A percentile compares a stretch with the other conserved stretches of the same genome.
Conservation (phyloP, 768 basidiomycete species). For the Pleurotus tuoliensis region DNA sequence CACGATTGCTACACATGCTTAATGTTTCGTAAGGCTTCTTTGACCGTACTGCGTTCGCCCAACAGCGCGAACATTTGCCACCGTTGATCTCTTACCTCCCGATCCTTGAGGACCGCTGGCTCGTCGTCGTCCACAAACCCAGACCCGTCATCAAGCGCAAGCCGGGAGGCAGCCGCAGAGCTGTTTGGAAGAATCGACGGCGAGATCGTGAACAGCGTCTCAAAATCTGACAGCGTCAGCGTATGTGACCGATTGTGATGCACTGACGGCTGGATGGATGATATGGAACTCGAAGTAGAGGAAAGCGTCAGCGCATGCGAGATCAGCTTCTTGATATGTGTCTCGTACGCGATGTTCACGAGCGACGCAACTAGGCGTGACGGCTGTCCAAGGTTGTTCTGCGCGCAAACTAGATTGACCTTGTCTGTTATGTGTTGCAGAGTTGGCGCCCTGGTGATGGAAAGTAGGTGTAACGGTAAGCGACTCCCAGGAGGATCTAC, state of each 20-base stretch:
- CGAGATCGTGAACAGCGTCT: slow-evolving; percentile 72
- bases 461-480: slow-evolving; percentile 67
- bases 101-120: slow-evolving; percentile 49
- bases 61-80: slow-evolving; percentile 80
- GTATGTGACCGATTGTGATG: slow-evolving; percentile 30
- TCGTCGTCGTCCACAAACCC: slow-evolving; percentile 49
- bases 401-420: slow-evolving; percentile 77
- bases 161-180: slow-evolving; percentile 72
- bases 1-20: too few relatives aligned
- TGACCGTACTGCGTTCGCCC: slow-evolving; percentile 68
- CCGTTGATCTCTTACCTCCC: slow-evolving; percentile 62
- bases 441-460: slow-evolving; percentile 68
- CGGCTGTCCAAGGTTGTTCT: slow-evolving; percentile 64
- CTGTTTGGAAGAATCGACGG: slow-evolving; percentile 77
- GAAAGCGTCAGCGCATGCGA: slow-evolving; percentile 77
- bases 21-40: slow-evolving; percentile 43
- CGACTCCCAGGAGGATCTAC: slow-evolving; percentile 70
- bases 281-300: slow-evolving; percentile 69
- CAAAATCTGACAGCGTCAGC: slow-evolving; percentile 67
- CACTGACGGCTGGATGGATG: slow-evolving; percentile 66
- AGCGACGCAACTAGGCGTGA: slow-evolving; percentile 61
- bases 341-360: slow-evolving; percentile 77
- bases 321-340: slow-evolving; percentile 80
- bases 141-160: slow-evolving; percentile 43
- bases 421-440: slow-evolving; percentile 76